These are phyloP conservation scores for Persicaria maculosa DNA, from an alignment of 148 eudicot species.

Conservation along the genomic window DNA sequence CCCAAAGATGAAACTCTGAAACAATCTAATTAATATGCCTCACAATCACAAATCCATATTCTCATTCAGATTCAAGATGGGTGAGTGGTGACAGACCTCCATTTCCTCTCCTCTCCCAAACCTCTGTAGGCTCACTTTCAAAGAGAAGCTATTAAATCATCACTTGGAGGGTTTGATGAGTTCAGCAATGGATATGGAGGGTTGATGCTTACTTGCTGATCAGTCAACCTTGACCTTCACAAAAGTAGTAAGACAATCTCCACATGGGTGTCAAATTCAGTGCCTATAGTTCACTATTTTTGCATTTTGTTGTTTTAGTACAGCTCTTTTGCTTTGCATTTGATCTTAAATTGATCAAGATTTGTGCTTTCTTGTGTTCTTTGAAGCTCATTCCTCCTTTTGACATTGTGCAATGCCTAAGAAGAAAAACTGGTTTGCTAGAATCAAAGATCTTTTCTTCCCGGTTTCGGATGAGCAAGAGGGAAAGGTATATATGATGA, in stretches of 20 bases:
- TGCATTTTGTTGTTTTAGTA: neutral
- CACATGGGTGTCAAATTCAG: neutral
- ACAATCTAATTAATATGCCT: neutral
- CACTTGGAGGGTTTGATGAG: neutral
- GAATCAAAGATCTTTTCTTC: constrained; percentile 1
- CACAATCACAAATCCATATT: neutral
- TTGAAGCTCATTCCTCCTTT: neutral
- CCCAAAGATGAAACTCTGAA: neutral
- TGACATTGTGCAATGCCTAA: constrained; percentile 12
- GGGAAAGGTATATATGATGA: neutral
- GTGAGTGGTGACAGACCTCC: neutral
- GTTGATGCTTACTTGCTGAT: neutral
- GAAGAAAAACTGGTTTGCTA: constrained; percentile 12
- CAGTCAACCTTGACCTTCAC: constrained; percentile 10
- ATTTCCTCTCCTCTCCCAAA: neutral
- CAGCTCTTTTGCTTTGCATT: neutral
- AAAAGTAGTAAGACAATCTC: constrained; percentile 3
- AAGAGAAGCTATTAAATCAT: neutral
- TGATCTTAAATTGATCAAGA: constrained; percentile 2
- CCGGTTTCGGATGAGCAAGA: neutral
- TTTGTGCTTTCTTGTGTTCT: neutral
- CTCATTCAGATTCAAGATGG: neutral
- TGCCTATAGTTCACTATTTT: neutral
- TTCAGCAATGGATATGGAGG: neutral
- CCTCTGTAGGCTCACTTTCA: neutral